These are phyloP conservation scores for Coemansia sp. DNA, from an alignment of 192 early-diverging fungal genomes.

Conservation along the genomic window DNA sequence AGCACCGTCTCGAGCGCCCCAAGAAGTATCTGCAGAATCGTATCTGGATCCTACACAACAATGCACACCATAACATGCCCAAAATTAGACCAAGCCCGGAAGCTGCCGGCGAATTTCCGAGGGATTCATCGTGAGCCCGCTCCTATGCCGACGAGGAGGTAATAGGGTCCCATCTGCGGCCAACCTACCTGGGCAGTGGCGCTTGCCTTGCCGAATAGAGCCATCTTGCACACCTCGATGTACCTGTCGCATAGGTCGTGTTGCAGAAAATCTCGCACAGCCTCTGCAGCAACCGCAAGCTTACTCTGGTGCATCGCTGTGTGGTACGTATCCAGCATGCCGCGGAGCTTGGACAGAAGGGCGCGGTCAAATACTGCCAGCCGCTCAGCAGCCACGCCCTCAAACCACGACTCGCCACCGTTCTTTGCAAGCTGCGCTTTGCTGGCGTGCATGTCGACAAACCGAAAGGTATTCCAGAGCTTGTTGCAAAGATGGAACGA, in stretches of 20 bases:
- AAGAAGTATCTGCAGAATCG: slow-evolving; percentile 34
- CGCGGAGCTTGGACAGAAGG: slow-evolving; percentile 77
- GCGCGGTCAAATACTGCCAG: slow-evolving; percentile 76
- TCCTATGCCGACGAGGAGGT: too few species aligned
- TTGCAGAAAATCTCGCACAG: slow-evolving; percentile 82
- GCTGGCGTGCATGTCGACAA: slow-evolving; percentile 31
- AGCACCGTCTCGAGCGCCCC: slow-evolving; percentile 53
- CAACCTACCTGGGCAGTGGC: slow-evolving; percentile 54
- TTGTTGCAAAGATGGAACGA: slow-evolving; percentile 95
- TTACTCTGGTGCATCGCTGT: slow-evolving; percentile 64
- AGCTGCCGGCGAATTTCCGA: too few species aligned
- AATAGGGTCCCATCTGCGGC: too few species aligned
- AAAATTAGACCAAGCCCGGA: not conserved
- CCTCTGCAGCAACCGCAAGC: slow-evolving; percentile 74
- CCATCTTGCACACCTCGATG: slow-evolving; percentile 80
- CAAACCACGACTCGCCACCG: slow-evolving; percentile 9
- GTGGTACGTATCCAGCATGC: slow-evolving; percentile 64
- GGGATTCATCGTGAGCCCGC: too few species aligned
- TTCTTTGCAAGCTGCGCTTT: slow-evolving; percentile 9
- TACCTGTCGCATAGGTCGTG: slow-evolving; percentile 95
- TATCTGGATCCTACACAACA: slow-evolving; percentile 27
- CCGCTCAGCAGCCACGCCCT: slow-evolving; percentile 30
- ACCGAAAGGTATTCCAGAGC: slow-evolving; percentile 85
- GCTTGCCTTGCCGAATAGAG: slow-evolving; percentile 60
- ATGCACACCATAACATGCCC: not conserved